Conservation (phyloP, 163 green algal genomes). For the Chlorella variabilis region DNA sequence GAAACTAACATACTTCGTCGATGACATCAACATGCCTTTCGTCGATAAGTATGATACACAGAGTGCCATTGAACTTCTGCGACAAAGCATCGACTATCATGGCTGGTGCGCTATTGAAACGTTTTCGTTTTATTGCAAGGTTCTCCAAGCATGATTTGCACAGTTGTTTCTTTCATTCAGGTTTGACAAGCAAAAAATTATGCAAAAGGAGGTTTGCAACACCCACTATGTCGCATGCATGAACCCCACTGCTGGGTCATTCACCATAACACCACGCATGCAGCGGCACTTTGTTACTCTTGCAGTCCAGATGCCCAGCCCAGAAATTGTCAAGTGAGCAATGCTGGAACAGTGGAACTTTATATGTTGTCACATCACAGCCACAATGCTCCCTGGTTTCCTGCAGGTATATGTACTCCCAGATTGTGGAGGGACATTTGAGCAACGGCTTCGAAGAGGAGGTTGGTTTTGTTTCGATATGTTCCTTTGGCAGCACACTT, state of each 20-base stretch:
- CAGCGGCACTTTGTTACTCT: conserved; percentile 96
- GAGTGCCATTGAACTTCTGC: conserved; percentile 88
- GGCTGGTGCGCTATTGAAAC: conserved; percentile 73
- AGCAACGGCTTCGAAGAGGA: conserved; percentile 75
- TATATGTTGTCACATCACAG: not conserved
- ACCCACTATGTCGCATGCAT: conserved; percentile 87
- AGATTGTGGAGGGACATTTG: conserved; percentile 83
- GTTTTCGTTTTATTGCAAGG: not conserved
- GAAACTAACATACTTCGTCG: conserved; percentile 91
- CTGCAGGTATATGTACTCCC: conserved; percentile 48
- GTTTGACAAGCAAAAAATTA: conserved; percentile 86
- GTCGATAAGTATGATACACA: conserved; percentile 98
- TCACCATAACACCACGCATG: conserved; percentile 92
- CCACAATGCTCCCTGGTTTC: too few species aligned
- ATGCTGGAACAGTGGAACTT: not conserved
- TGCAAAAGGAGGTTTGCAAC: conserved; percentile 89
- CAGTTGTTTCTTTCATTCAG: conserved; percentile 44
- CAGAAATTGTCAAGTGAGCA: conserved; percentile 71
- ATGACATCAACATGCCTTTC: conserved; percentile 95
- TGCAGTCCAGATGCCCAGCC: conserved; percentile 84
- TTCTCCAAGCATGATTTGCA: too few species aligned
- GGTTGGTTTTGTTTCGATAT: conserved; percentile 42
- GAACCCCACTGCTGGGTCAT: conserved; percentile 92
- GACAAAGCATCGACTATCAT: conserved; percentile 91
- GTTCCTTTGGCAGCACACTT: too few species aligned